These are phyloP conservation scores for Paecilomyces formosus DNA, from an alignment of 2,329 filamentous ascomycete species.

Conservation along the genomic window DNA sequence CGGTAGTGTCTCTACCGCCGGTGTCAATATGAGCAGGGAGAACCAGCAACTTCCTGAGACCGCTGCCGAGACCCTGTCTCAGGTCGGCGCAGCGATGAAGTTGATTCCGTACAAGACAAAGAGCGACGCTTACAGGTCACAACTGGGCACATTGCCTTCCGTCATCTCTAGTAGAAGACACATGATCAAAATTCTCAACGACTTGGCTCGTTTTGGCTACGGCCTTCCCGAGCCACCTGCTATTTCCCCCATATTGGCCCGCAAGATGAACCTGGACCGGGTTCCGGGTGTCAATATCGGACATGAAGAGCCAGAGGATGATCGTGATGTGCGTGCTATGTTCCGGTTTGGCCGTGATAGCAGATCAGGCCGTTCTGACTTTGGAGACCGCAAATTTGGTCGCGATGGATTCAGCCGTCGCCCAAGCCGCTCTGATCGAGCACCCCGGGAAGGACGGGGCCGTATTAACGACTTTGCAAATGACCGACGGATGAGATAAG, in stretches of 20 bases:
- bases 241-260: slow-evolving; percentile 13
- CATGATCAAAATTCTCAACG: slow-evolving; percentile 39
- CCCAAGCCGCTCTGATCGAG: neutral
- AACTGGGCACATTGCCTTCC: slow-evolving; percentile 13
- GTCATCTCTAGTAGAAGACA: slow-evolving; percentile 26
- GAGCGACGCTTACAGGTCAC: slow-evolving; percentile 21
- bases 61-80: slow-evolving; percentile 16
- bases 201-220: slow-evolving; percentile 40
- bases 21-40: slow-evolving; percentile 26
- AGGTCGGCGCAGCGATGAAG: slow-evolving; percentile 37
- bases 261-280: slow-evolving; percentile 21
- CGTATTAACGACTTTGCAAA: neutral
- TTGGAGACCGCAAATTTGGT: neutral
- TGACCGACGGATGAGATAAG: neutral
- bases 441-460: neutral
- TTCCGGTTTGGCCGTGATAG: neutral
- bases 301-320: neutral
- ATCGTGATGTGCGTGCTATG: neutral
- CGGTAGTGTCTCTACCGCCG: slow-evolving; percentile 34
- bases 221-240: slow-evolving; percentile 36
- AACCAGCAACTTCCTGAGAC: slow-evolving; percentile 10
- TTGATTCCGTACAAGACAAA: slow-evolving; percentile 18
- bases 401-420: neutral
- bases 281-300: slow-evolving; percentile 18
- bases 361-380: neutral